Base-by-base conservation (phyloP, 2,329 filamentous ascomycete genomes). In the Metarhizium rileyi region DNA sequence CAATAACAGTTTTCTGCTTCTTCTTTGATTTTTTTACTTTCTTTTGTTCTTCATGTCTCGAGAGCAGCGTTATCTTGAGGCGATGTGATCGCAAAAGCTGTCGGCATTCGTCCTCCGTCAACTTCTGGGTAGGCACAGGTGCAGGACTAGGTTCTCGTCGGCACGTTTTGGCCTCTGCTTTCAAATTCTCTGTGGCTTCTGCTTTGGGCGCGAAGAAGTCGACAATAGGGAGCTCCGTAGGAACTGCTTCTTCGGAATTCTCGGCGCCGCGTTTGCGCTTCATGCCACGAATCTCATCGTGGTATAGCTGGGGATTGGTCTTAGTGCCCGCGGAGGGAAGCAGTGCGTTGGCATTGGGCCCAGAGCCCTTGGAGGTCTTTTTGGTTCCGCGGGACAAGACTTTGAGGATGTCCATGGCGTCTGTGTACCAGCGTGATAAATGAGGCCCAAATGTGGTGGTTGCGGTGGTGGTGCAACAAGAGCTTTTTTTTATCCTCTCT, bases 41-140 rank as follows among this genome's bases (percentile, higher is more conserved):
- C 18, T 64, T 61, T 38, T 64, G 65, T 7, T 70, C 66, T 23
- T 68, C 64, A 27, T 64, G 68, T 40, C 74, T 75, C 23, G 78
- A 80, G n/a, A 95, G 70, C 45, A 94, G 72, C 0, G 86, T 87
- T 36, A 94, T 78, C 66, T 95, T 95, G 56, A 96, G 74, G 55
- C 90, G 86, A 66, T 95, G 89, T 50, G 82, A 84, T 53, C 83
- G 83, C 53, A 95, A 69, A 10, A 91, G 73, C 52, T 83, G 80
- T 58, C 84, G 83, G 58, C 87, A 84, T 62, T 90, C 81, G 50
- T 85, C 83, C 59, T 86, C 77, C 58, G 81, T 78, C 57, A 89
- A 57, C 47, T 68, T 63, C 47, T 62, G 62, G 16, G 63, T 58
- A 10, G 59, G 54, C 9, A 54, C 42, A 3, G 55, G 53, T 5